Evolutionary conservation across 441 rosid species (phyloP), one percentile per base, ranked within the genome.

Genomic region (Croton laevigatus): DNA sequence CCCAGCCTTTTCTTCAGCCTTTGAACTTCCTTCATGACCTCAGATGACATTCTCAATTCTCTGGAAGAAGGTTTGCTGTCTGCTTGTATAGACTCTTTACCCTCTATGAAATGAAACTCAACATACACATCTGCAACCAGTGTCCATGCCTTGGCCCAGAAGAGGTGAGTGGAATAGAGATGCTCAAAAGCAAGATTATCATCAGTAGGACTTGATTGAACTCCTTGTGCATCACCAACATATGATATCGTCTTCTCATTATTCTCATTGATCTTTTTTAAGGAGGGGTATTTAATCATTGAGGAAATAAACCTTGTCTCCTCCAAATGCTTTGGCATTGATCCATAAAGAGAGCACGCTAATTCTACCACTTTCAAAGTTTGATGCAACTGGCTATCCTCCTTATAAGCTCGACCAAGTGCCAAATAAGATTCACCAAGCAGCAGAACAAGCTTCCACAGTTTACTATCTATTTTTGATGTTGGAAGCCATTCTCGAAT

Each of bases 351-450:
- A 42, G 91, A 85, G 79, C 94, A 88, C 3, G 98, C 97, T 71
- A 94, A 79, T 70, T 91, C 94, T 53, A 94, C 90, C 48, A 88
- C 90, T 84, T 84, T 85, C 77, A 94, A 75, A 72, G 96, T 87
- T 79, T 86, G 95, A 78, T 83, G 87, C 89, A 94, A 85, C 74
- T 90, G 91, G 62, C 85, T 86, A 78, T 83, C 94, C 75, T 91
- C 97, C 81, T 85, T 88, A 77, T 89, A 89, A 65, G 97, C 88
- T 80, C 89, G 92, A 59, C 89, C 98, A 13, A 94, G 85, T 44
- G 97, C 91, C 78, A 94, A 72, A 78, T 94, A 94, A 59, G 98
- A 91, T 79, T 94, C 98, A 63, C 97, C 98, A 14, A 94, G 98
- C 75, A 94, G 88, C 70, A 91, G 89, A 77, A 94, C 94, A 20